Evolutionary conservation across 2,329 filamentous ascomycete species (phyloP).

Genomic region (Calonectria pseudoreteaudii): DNA sequence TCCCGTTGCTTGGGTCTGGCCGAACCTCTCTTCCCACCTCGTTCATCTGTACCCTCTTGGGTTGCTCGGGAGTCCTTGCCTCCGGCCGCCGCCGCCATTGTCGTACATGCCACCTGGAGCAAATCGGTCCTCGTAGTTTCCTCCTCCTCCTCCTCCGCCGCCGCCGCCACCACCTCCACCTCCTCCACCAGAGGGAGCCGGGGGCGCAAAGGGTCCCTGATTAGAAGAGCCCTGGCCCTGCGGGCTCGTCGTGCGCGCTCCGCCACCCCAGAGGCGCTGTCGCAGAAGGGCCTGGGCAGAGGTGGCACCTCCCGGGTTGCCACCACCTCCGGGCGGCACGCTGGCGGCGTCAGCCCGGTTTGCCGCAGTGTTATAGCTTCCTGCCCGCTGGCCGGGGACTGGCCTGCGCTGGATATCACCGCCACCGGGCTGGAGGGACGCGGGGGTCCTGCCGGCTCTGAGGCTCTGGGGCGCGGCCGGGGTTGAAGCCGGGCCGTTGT

Average conservation of each 20-base stretch:
- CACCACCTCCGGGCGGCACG: slow-evolving; percentile 46
- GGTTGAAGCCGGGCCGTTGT: slow-evolving; percentile 50
- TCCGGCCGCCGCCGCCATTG: slow-evolving; percentile 48
- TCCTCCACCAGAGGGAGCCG: slow-evolving; percentile 38
- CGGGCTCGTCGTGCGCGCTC: slow-evolving; percentile 67
- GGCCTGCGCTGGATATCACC: slow-evolving; percentile 51
- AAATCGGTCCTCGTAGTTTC: slow-evolving; percentile 60
- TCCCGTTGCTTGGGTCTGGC: neutral
- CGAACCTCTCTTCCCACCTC: neutral
- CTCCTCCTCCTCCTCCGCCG: slow-evolving; percentile 39
- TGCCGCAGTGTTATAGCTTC: slow-evolving; percentile 74
- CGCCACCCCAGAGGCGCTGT: slow-evolving; percentile 78
- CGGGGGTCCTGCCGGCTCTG: slow-evolving; percentile 54
- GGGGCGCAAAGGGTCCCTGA: slow-evolving; percentile 61
- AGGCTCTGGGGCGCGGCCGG: slow-evolving; percentile 57
- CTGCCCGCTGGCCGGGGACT: slow-evolving; percentile 53
- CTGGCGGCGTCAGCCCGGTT: slow-evolving; percentile 38
- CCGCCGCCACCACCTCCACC: slow-evolving; percentile 45
- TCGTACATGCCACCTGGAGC: slow-evolving; percentile 60
- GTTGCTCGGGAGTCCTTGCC: slow-evolving; percentile 60
- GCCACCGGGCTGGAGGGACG: slow-evolving; percentile 42
- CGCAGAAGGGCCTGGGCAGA: slow-evolving; percentile 86
- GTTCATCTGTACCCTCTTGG: slow-evolving; percentile 54
- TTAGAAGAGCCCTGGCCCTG: slow-evolving; percentile 46
- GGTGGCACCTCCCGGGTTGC: slow-evolving; percentile 50